Conservation (phyloP, 164 flowering plant species). For the Magnolia kwangsiensis region DNA sequence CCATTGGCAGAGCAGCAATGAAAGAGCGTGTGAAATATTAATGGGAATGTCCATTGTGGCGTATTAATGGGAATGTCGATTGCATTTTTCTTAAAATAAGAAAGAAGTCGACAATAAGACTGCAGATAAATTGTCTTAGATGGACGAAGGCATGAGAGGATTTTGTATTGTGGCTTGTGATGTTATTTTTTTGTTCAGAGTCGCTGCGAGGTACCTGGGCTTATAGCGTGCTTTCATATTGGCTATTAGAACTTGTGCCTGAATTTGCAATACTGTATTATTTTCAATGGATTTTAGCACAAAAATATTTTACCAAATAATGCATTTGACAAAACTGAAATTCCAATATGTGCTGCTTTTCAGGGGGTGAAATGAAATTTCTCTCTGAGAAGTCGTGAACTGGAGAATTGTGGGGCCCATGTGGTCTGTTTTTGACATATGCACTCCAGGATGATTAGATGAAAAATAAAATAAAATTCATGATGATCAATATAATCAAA, state of each 20-base stretch:
- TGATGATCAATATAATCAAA: too few species aligned
- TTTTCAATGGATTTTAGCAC: neutral
- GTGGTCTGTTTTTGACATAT: too few species aligned
- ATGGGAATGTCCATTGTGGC: neutral
- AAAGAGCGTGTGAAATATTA: neutral
- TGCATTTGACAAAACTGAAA: too few species aligned
- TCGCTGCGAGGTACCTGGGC: slow-evolving; percentile 8
- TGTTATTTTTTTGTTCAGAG: slow-evolving; percentile 11
- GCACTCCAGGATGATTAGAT: too few species aligned
- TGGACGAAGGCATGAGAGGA: slow-evolving; percentile 6
- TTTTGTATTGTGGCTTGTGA: slow-evolving; percentile 10
- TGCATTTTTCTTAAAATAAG: slow-evolving; percentile 12
- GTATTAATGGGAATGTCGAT: neutral
- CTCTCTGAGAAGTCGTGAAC: too few species aligned
- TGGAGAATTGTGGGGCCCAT: too few species aligned
- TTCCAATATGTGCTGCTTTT: too few species aligned
- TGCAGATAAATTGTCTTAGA: neutral
- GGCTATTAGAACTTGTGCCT: slow-evolving; percentile 8
- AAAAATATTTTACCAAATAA: too few species aligned
- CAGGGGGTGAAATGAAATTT: too few species aligned
- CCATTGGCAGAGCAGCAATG: slow-evolving; percentile 6
- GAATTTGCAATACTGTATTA: slow-evolving; percentile 17
- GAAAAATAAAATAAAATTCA: too few species aligned
- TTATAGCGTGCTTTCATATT: slow-evolving; percentile 6
- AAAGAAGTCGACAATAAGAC: slow-evolving; percentile 9